Evolutionary conservation across 2,329 filamentous ascomycete species (phyloP).

Genomic region (Penicillium sp.): DNA sequence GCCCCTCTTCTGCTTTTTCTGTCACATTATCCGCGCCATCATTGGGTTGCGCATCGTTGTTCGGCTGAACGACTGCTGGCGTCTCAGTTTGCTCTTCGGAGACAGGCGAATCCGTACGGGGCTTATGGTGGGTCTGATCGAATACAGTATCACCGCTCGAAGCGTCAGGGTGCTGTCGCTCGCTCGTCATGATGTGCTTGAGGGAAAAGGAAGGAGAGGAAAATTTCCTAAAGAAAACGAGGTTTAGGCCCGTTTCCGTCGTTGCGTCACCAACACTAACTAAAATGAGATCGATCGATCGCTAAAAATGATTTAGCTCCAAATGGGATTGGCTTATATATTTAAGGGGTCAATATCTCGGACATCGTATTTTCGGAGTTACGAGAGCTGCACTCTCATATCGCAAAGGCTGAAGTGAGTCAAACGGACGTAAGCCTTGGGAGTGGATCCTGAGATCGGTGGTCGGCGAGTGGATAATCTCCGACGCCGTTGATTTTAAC

Average conservation of each 20-base stretch:
- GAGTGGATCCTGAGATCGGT: background rate
- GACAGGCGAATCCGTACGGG: background rate
- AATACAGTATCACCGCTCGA: constrained; percentile 18
- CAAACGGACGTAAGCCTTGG: background rate
- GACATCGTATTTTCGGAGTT: constrained; percentile 1
- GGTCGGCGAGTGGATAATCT: background rate
- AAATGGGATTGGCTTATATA: background rate
- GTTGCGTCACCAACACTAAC: background rate
- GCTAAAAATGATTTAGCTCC: background rate
- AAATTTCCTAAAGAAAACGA: background rate
- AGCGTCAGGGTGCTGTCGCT: constrained; percentile 8
- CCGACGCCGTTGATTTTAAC: no score
- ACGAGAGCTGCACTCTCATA: background rate
- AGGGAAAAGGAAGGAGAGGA: background rate
- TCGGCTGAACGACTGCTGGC: constrained; percentile 4
- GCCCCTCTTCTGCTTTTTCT: constrained; percentile 22
- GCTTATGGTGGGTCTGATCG: constrained; percentile 12
- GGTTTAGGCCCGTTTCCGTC: background rate
- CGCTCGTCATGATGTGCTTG: constrained; percentile 7
- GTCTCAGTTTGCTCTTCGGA: constrained; percentile 3
- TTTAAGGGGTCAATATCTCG: background rate
- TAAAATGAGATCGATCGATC: background rate
- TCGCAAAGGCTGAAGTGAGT: background rate
- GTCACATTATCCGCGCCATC: constrained; percentile 13
- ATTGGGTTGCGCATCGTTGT: background rate